Evolutionary conservation across 2,329 filamentous ascomycete species (phyloP).

Genomic region (Phyllosticta ampelicida): DNA sequence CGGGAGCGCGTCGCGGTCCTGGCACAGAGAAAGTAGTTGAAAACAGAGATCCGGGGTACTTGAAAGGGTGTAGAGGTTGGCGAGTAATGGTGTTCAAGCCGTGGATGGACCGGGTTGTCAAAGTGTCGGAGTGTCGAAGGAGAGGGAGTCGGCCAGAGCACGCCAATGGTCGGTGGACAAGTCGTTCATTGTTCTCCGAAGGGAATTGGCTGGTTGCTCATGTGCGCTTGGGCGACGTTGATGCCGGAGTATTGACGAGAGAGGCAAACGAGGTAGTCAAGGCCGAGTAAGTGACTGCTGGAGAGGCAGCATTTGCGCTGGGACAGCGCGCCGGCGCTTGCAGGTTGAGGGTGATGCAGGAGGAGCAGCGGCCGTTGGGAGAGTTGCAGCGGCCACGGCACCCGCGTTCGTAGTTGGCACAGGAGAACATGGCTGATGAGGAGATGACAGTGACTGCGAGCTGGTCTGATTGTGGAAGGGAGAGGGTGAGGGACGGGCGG

Average conservation of each 20-base stretch:
- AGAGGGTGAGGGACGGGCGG: background rate
- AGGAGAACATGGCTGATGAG: constrained; percentile 30
- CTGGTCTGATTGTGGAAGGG: background rate
- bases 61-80: background rate
- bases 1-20: background rate
- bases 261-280: constrained; percentile 32
- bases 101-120: background rate
- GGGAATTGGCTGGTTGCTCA: background rate
- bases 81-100: background rate
- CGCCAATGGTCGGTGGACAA: no score
- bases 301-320: constrained; percentile 17
- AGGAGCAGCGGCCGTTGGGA: constrained; percentile 26
- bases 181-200: no score
- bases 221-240: constrained; percentile 7
- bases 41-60: background rate
- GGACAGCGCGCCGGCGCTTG: constrained; percentile 20
- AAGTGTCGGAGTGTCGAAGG: background rate
- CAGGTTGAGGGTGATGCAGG: constrained; percentile 31
- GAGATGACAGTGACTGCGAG: constrained; percentile 4
- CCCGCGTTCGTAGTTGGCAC: constrained; percentile 34
- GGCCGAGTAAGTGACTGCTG: constrained; percentile 24
- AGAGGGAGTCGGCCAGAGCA: background rate
- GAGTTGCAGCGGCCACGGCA: constrained; percentile 33
- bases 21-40: background rate
- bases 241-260: constrained; percentile 17